These are phyloP conservation scores for Yamadazyma kanchanaburiensis DNA, from an alignment of 1,139 yeast genomes.

Conservation along the genomic window DNA sequence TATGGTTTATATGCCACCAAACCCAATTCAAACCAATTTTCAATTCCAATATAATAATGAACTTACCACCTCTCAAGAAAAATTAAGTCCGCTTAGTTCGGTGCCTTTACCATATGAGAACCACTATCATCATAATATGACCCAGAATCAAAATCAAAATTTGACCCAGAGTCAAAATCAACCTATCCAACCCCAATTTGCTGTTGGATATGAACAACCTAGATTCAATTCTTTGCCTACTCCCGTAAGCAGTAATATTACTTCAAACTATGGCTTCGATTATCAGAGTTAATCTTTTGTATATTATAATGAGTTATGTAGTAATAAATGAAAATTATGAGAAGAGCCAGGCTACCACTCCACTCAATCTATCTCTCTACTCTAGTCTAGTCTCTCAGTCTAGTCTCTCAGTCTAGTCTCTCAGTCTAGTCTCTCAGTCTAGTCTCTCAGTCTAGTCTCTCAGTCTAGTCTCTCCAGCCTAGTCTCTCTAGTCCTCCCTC, in stretches of 20 bases:
- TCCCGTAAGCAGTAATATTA: slow-evolving; percentile 15
- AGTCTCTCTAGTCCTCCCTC: no score
- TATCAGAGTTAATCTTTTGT: slow-evolving; percentile 8
- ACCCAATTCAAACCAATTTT: slow-evolving; percentile 14
- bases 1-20: slow-evolving; percentile 11
- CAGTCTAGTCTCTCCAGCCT: no score
- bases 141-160: slow-evolving; percentile 4
- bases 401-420: no score
- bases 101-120: slow-evolving; percentile 15
- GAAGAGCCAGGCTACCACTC: no score
- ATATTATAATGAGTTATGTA: slow-evolving; percentile 8
- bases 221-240: slow-evolving; percentile 29
- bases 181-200: slow-evolving; percentile 12
- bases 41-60: slow-evolving; percentile 22
- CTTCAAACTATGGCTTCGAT: slow-evolving; percentile 18
- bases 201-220: slow-evolving; percentile 21
- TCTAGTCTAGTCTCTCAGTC: no score
- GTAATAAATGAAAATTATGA: no score
- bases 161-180: slow-evolving; percentile 7
- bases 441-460: no score
- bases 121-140: slow-evolving; percentile 10
- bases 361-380: no score
- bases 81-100: slow-evolving; percentile 25
- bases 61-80: slow-evolving; percentile 17
- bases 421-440: no score